Percentiles rank a stretch among this genome's conserved stretches.
phyloP scores from a whole-genome alignment of 2,329 filamentous ascomycete genomes.

The Amauroascus verrucosus region DNA sequence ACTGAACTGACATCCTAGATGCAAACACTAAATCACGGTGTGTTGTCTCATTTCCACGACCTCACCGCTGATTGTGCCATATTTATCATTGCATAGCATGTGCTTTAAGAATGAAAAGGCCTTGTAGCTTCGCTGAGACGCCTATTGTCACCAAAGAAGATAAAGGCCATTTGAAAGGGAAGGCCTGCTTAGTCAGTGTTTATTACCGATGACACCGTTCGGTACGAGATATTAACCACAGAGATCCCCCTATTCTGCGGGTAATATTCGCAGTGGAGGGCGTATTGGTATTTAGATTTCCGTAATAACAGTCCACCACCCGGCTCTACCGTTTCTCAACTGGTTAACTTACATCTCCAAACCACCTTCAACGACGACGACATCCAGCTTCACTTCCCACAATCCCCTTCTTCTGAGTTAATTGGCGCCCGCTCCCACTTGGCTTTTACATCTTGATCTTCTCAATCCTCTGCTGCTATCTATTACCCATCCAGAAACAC shows the following conservation, averaged over 20 bases:
- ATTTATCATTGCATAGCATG: too few species aligned
- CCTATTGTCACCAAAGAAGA: too few species aligned
- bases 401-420: neutral
- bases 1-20: too few species aligned
- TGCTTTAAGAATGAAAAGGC: too few species aligned
- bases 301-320: neutral
- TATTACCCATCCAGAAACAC: neutral
- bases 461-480: neutral
- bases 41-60: too few species aligned
- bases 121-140: too few species aligned
- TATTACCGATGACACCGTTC: slow-evolving; percentile 2
- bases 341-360: neutral
- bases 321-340: neutral
- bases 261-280: neutral
- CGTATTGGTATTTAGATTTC: neutral
- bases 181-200: neutral
- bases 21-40: too few species aligned
- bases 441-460: neutral
- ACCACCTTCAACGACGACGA: neutral
- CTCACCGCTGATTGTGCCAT: too few species aligned
- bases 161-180: neutral
- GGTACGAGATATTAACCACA: neutral
- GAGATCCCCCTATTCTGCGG: too few species aligned
- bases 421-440: neutral
- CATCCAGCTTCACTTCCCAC: slow-evolving; percentile 6